Base-by-base conservation (phyloP, 2,329 filamentous ascomycete genomes). In the Colletotrichum agaves region DNA sequence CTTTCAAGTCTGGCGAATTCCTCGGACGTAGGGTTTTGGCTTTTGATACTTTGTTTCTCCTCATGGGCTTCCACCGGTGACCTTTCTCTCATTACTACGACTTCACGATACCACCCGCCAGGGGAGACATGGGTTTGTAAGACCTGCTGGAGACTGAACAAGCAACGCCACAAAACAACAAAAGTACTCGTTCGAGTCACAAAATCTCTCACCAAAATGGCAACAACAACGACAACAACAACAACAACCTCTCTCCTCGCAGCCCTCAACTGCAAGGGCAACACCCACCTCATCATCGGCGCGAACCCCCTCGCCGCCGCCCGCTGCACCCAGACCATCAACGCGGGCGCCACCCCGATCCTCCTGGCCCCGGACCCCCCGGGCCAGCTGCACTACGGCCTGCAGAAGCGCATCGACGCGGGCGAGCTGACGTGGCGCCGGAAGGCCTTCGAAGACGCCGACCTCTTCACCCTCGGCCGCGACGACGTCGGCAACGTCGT, bases 271-370 rank as follows among this genome's bases (percentile, higher is more conserved):
- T 90, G 89, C 74, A 84, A 84, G 57, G 85, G 83, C 53, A 91
- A 93, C 75, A 79, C 94, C 44, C 96, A 99, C 78, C 85, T 99
- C 65, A 88, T 99, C 74, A 80, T 98, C 70, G 96, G 96, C 67
- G 90, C 91, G 37, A 96, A 94, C 74, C 90, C 95, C 13, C 86
- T 99, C 44, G 95, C 96, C n/a, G 91, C 91, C 59, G 88, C 93
- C 35, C 88, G 96, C 73, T 97, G 93, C 80, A 82, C 87, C 12
- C 92, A 93, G 75, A 94, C 93, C 3, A 80, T 98, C 57, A 88
- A 91, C 74, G 92, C 93, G 15, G 95, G 95, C 73, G 96, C 96
- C 56, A 88, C 79, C 52, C 93, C 96, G 0, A 87, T 96, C 46
- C 81, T 98, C 49, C 85, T 99, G 74, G 89, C 93, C 3, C 90